phyloP scores from a whole-genome alignment of 2,329 filamentous ascomycete genomes.

The Hymenoscyphus albidus region DNA sequence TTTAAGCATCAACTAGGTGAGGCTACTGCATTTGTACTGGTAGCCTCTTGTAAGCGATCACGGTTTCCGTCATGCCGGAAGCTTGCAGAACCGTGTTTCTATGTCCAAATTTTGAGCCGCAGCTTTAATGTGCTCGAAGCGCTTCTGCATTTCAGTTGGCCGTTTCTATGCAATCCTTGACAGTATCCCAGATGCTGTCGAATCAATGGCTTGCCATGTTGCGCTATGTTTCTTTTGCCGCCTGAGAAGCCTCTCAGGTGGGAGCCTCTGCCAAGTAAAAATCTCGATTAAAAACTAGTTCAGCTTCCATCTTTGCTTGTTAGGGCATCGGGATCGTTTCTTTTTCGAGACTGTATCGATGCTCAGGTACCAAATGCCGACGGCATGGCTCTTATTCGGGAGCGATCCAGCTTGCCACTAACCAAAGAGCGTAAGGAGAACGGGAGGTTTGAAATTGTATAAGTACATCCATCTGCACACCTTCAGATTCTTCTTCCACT shows the following conservation, averaged over 20 bases:
- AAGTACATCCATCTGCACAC: not conserved
- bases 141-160: not conserved
- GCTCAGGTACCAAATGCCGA: not conserved
- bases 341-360: not conserved
- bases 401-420: not conserved
- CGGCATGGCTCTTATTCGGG: not conserved
- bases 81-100: not conserved
- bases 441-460: not conserved
- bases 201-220: not conserved
- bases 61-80: not conserved
- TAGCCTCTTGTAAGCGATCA: not conserved
- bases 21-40: not conserved
- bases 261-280: constrained; percentile 1
- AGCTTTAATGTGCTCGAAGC: not conserved
- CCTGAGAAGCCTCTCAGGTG: not conserved
- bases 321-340: not conserved
- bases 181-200: not conserved
- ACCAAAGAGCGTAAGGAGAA: not conserved
- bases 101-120: not conserved
- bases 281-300: not conserved
- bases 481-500: not conserved
- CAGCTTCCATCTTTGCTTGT: not conserved
- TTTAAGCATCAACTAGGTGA: not conserved
- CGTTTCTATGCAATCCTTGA: not conserved
- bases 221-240: not conserved